Evolutionary conservation across 202 grass and related monocot genomes (phyloP), one percentile per base, ranked within the genome.

Genomic region (Carex arenaria): DNA sequence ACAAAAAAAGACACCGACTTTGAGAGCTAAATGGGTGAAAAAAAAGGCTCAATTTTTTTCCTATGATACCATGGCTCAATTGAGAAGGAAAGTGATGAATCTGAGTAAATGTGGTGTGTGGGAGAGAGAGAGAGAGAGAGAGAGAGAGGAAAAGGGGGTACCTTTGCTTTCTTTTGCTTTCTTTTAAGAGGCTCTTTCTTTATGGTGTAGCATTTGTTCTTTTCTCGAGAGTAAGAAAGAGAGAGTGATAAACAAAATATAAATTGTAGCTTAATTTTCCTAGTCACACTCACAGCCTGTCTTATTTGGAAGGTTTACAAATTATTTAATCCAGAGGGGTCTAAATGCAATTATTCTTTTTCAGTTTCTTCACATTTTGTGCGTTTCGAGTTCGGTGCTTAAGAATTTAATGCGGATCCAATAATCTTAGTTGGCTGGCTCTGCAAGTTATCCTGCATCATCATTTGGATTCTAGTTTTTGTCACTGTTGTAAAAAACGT

Each of bases 141-240:
- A 0, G 45, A 49, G 45, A 85, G 70, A 19, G 34, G 57, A 57
- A 85, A 57, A 53, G 54, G 72, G 49, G 19, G 26, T 26, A 26
- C 26, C 26, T 26, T 52, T 67, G 80, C 38, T 82, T 82, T 52
- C 61, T 30, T 54, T 82, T 82, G 36, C 61, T 67, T 82, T 82
- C 49, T 66, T 82, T 55, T 67, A 82, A 34, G 80, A 54, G 80
- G 26, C 60, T 20, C 65, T 81, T 86, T 52, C 64, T 82, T 72
- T 82, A 82, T 82, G 80, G 63, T 67, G 64, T 56, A 64, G 64
- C 64, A 82, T 82, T 82, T 82, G 80, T 82, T 82, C 61, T 82
- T 82, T 69, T 82, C 61, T 82, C 45, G n/a, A 52, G 63, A 80
- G 23, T 40, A 63, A 82, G 43, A 32, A 68, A 82, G 80, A 82